phyloP scores from a whole-genome alignment of 2,329 filamentous ascomycete genomes.

The Colletotrichum shisoi region DNA sequence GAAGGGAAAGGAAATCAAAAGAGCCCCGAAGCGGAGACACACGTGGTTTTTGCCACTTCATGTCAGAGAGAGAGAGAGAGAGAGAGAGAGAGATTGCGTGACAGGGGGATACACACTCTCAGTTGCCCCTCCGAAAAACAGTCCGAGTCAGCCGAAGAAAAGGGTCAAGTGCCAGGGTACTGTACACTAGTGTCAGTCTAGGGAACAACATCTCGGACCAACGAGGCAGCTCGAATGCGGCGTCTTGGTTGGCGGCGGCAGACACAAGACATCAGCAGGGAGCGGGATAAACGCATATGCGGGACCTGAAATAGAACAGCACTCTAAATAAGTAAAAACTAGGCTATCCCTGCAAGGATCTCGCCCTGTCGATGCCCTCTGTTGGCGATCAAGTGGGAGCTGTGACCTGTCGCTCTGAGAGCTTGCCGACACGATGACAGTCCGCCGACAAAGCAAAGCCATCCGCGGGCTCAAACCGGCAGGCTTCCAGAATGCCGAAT shows the following conservation, averaged over 20 bases:
- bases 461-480: not conserved
- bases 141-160: not conserved
- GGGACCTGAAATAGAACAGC: slow-evolving; percentile 5
- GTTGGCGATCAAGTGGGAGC: not conserved
- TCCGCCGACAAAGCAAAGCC: not conserved
- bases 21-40: not conserved
- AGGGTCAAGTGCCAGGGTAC: not conserved
- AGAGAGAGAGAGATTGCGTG: too few species aligned
- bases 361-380: not conserved
- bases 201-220: not conserved
- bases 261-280: not conserved
- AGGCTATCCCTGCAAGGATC: not conserved
- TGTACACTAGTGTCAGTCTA: not conserved
- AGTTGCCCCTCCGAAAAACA: too few species aligned
- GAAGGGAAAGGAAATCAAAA: not conserved
- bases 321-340: not conserved
- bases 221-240: not conserved
- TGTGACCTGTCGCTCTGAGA: not conserved
- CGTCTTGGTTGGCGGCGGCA: not conserved
- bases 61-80: not conserved
- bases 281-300: not conserved
- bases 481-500: slow-evolving; percentile 26
- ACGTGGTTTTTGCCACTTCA: not conserved
- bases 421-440: not conserved
- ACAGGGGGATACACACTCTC: too few species aligned